Evolutionary conservation across 371 early-diverging fungal genomes (phyloP), one percentile per base, ranked within the genome.

Genomic region (Mucor velutinosus): DNA sequence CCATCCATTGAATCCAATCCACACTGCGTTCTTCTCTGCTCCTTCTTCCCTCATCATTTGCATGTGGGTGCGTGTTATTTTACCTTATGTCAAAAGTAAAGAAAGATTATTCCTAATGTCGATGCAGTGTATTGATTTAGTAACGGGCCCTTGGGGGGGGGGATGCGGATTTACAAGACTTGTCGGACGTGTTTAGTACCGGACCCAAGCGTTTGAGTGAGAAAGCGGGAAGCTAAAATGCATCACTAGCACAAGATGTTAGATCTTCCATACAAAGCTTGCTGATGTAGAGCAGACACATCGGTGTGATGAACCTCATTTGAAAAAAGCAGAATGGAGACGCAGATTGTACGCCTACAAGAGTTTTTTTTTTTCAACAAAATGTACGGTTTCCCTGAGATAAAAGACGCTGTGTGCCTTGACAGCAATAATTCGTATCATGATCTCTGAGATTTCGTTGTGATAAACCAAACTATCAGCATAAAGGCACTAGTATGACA

Each of bases 11-110:
- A 5, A 17, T 41, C 41, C 41, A 17, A 5, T 41, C 17, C 17
- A 41, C 5, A 41, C 1, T 17, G 17, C 4, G 6, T 33, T 51
- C 29, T 12, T 47, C 27, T 17, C 33, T 19, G 27, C 4, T 21
- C 17, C 37, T 62, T 41, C 43, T 19, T 25, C 27, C 29, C 33
- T 43, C 4, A 12, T 33, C 37, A 25, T 33, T 39, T 33, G 15
- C 39, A 8, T 51, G 47, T 23, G 35, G 32, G 35, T 58, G 33
- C 33, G 32, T 27, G 47, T 55, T 60, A 10, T 33, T 37, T 68
- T 67, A 68, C 69, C 69, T 68, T 68, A 27, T 58, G 69, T 68
- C 69, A 58, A 68, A 58, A 63, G 69, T 68, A 63, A 63, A 63
- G 64, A 58, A 64, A 32, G 64, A 57, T 30, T 59, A 19, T 11